Conservation (phyloP, 129 eudicot genomes). For the Artemisia annua region DNA sequence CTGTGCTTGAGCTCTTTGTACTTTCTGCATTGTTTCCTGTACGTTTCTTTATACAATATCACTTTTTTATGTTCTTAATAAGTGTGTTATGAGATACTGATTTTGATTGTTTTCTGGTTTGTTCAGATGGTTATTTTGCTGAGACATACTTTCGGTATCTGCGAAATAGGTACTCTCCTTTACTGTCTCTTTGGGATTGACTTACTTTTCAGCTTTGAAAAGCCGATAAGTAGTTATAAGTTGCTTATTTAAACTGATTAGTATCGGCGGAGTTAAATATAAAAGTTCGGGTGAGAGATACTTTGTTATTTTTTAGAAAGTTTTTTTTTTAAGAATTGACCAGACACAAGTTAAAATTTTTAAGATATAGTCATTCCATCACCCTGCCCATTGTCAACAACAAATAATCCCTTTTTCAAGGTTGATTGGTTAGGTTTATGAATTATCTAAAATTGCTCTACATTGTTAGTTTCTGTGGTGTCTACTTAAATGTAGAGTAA, state of each 20-base stretch:
- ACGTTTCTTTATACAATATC: conserved; percentile 10
- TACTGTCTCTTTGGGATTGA: neutral
- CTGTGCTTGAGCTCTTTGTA: conserved; percentile 70
- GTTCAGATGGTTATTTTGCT: conserved; percentile 60
- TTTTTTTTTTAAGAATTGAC: too few species aligned
- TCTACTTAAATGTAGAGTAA: conserved; percentile 3
- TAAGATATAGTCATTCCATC: too few species aligned
- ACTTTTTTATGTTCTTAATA: neutral
- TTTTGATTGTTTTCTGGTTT: conserved; percentile 1
- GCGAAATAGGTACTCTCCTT: conserved; percentile 29
- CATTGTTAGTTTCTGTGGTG: neutral
- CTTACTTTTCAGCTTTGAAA: too few species aligned
- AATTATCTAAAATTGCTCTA: neutral
- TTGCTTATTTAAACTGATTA: too few species aligned
- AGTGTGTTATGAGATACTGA: neutral
- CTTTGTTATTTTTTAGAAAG: too few species aligned
- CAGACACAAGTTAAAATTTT: too few species aligned
- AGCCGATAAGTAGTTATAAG: too few species aligned
- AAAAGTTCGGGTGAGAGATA: too few species aligned
- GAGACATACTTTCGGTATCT: conserved; percentile 51
- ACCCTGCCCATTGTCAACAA: too few species aligned
- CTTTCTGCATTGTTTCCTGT: conserved; percentile 61
- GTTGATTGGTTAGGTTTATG: neutral
- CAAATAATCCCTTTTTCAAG: too few species aligned
- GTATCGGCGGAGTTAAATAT: too few species aligned